Evolutionary conservation across 164 flowering plant genomes (phyloP), one percentile per base, ranked within the genome.

Genomic region (Echeveria elegans): DNA sequence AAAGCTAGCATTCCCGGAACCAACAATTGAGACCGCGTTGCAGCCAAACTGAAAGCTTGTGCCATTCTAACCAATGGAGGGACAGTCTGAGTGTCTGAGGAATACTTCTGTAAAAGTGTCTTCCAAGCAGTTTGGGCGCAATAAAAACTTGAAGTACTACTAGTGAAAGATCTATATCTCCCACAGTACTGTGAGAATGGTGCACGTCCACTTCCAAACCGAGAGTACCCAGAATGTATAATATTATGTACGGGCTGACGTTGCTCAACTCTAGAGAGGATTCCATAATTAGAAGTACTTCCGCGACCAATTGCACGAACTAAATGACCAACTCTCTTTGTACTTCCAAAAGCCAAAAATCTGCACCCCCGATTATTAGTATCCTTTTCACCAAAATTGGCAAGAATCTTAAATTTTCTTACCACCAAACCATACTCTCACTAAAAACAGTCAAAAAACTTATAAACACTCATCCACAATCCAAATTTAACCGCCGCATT

Each of bases 41-140:
- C 72, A 16, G 88, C 86, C 80, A 87, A 77, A 73, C 82, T 82
- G 31, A 87, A 77, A 40, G 91, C 91, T 73, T 84, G 86, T 34
- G 89, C 89, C 67, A 83, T 77, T 73, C 70, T 81, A 72, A 69
- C 74, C 38, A 87, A 71, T 7, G 74, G 70, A 28, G 77, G 68
- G 58, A 53, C 64, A 28, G 66, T 63, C 15, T 68, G 65, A 19
- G 73, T 75, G 58, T 78, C 58, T 23, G 68, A 69, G 63, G 74
- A 75, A 69, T 71, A 69, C 16, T 69, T 66, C 31, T 56, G 40
- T 0, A 73, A 82, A 45, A 87, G 63, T 72, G 74, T 82, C 75
- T 69, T 87, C 91, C 86, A 87, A 71, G 83, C 81, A 81, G 75
- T 66, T 65, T 75, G 84, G 26, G 93, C 85, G 74, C 77, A 37